A percentile compares a stretch with the other conserved stretches of the same genome.
Evolutionary conservation across 2,329 filamentous ascomycete genomes (phyloP).

Genomic region (Neonectria neomacrospora): DNA sequence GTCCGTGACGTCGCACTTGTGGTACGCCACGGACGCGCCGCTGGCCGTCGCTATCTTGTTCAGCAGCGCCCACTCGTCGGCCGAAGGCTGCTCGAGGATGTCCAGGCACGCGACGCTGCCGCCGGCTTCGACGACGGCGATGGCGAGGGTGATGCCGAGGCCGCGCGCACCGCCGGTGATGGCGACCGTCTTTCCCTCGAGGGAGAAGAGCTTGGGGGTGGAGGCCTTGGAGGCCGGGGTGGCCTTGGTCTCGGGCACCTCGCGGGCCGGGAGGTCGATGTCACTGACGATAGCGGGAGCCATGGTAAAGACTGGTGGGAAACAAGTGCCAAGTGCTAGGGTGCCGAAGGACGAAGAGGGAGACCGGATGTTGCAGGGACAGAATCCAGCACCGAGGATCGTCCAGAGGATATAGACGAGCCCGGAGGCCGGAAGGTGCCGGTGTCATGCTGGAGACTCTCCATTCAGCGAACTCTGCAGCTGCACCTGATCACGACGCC

Average conservation of each 20-base stretch:
- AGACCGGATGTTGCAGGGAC: not conserved
- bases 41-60: conserved; percentile 53
- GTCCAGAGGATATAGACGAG: conserved; percentile 11
- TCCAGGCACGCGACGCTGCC: conserved; percentile 62
- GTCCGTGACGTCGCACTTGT: conserved; percentile 59
- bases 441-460: not conserved
- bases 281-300: conserved; percentile 45
- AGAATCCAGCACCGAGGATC: not conserved
- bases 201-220: conserved; percentile 55
- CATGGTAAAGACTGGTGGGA: conserved; percentile 29
- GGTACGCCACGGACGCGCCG: conserved; percentile 52
- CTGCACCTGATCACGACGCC: conserved; percentile 10
- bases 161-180: conserved; percentile 64
- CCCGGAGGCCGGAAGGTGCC: not conserved
- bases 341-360: not conserved
- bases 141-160: conserved; percentile 61
- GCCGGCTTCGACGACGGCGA: conserved; percentile 60
- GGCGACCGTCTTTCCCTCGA: conserved; percentile 56
- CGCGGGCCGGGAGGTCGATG: conserved; percentile 42
- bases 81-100: conserved; percentile 52
- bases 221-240: conserved; percentile 45
- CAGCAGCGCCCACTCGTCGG: conserved; percentile 54
- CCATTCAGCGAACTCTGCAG: conserved; percentile 8
- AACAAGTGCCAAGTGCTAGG: not conserved
- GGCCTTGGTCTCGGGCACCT: conserved; percentile 46